Evolutionary conservation across 306 rosid species (phyloP).

Genomic region (Arachis stenosperma): DNA sequence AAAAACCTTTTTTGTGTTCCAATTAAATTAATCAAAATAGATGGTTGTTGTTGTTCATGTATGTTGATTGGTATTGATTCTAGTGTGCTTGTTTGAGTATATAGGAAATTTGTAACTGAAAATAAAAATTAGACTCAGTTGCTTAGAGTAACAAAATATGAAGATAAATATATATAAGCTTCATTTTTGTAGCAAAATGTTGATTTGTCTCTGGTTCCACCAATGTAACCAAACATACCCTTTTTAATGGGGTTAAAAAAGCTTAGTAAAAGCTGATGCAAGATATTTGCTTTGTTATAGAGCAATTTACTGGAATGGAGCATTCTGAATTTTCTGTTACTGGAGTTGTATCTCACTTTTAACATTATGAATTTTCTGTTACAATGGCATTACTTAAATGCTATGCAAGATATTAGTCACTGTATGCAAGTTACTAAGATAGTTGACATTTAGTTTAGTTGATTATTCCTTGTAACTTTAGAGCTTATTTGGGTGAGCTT

Average conservation of each 20-base stretch:
- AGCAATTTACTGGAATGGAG: no score
- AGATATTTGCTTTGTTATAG: neutral
- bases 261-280: neutral
- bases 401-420: no score
- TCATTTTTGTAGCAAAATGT: neutral
- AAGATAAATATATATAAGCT: neutral
- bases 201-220: neutral
- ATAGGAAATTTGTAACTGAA: neutral
- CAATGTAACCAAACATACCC: neutral
- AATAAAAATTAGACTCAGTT: neutral
- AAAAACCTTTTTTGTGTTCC: neutral
- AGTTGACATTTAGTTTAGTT: no score
- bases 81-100: neutral
- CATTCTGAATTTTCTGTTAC: no score
- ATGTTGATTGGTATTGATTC: conserved; percentile 12
- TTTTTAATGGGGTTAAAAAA: neutral
- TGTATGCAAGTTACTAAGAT: no score
- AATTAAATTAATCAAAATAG: no score
- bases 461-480: no score
- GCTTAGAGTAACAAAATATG: neutral
- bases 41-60: neutral
- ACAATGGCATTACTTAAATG: no score
- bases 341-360: no score
- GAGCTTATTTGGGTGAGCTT: no score
- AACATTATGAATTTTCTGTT: no score